phyloP scores from a whole-genome alignment of 257 asterid species.

The Gentiana macrophylla region DNA sequence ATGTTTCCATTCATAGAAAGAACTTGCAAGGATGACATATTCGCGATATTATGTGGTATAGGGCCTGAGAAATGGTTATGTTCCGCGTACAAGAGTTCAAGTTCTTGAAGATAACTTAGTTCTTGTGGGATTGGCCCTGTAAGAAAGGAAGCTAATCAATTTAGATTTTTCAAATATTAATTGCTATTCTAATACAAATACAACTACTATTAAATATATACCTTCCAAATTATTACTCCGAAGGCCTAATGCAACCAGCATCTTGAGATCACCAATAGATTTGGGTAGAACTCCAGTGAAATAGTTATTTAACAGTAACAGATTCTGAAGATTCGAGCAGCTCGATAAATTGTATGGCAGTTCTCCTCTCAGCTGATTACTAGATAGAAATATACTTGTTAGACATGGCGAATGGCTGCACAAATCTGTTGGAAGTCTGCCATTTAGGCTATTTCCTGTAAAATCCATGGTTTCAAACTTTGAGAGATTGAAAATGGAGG shows the following conservation, averaged over 20 bases:
- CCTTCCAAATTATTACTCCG: no score
- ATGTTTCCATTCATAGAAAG: background rate
- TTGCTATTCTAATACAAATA: no score
- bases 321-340: constrained; percentile 12
- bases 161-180: no score
- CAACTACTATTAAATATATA: no score
- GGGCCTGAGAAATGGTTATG: background rate
- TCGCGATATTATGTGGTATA: background rate
- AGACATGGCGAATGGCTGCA: constrained; percentile 9
- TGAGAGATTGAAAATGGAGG: constrained; percentile 13
- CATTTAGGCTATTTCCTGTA: constrained; percentile 6
- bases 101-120: constrained; percentile 7
- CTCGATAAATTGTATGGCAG: constrained; percentile 16
- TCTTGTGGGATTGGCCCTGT: constrained; percentile 14
- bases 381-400: background rate
- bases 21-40: background rate
- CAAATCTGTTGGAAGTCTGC: constrained; percentile 6
- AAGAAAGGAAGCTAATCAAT: background rate
- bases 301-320: background rate
- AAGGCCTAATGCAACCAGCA: no score
- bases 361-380: constrained; percentile 11
- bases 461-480: constrained; percentile 9
- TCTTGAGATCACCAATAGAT: no score
- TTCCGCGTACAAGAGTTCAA: background rate
- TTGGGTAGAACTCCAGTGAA: background rate